Evolutionary conservation across 768 basidiomycete genomes (phyloP), one percentile per base, ranked within the genome.

Genomic region (Hericium alpestre): DNA sequence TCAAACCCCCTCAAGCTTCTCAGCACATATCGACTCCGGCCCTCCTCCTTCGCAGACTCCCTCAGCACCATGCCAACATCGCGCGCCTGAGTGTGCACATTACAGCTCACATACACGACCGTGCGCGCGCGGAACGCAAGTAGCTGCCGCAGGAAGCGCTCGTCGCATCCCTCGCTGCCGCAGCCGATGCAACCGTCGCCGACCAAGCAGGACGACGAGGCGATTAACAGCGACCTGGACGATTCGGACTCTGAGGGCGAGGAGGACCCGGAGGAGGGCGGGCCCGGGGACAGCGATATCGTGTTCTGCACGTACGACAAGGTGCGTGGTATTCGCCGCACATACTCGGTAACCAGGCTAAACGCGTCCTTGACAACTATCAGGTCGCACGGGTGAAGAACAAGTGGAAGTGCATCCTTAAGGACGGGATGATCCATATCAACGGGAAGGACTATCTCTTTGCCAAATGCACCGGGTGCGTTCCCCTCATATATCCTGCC

Each of bases 251-350:
- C 88, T 6, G 88, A 92, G 53, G 82, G 79, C 12, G 92, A 91
- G 59, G 87, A 88, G 48, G 92, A 92, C 11, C 81, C 82, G 0
- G 90, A 90, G 50, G 89, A 89, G 52, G 87, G 82, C 4, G 80
- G 78, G 0, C 79, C 79, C 27, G 83, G 81, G 9, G 84, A 93
- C 58, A 83, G 82, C 1, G 96, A 99, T 68, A 92, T 98, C 50
- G 92, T 98, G 22, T 95, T 97, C 66, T 98, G 96, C 70, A 93
- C 94, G 7, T 98, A 96, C 68, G 96, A 99, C 69, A 98, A 98
- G 84, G 95, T 92, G 56, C 41, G 76, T 60, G 16, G 22, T 46
- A 9, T 46, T 46, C 22, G 43, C 22, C 7, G 43, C n/a, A 10
- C 16, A 46, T n/a, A 22, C 11, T 22, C 22, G 43, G 22, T 9